Evolutionary conservation across 495 filamentous ascomycete species (phyloP).

Genomic region (Penicillium argentinense): DNA sequence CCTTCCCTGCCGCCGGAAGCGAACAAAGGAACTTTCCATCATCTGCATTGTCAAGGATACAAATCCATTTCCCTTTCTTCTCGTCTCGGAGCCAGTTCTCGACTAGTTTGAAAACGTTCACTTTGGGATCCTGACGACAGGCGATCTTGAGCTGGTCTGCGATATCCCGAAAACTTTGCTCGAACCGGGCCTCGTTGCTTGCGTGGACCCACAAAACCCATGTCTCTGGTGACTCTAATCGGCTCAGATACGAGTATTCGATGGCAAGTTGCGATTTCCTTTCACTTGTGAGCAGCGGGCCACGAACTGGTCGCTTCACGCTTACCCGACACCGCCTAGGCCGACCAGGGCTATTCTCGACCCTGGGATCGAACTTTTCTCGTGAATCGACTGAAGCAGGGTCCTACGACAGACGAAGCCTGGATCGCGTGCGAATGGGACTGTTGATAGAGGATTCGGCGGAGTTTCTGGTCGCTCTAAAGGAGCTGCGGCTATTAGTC

Average conservation of each 20-base stretch:
- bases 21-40: slow-evolving; percentile 15
- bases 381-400: neutral
- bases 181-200: slow-evolving; percentile 35
- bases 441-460: neutral
- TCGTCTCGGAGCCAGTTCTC: slow-evolving; percentile 30
- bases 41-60: slow-evolving; percentile 8
- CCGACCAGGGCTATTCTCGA: neutral
- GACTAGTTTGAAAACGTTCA: slow-evolving; percentile 41
- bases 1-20: neutral
- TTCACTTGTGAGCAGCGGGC: neutral
- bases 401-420: neutral
- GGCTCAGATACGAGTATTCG: slow-evolving; percentile 35
- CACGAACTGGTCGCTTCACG: neutral
- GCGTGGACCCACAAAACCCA: slow-evolving; percentile 55
- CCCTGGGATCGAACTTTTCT: neutral
- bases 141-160: slow-evolving; percentile 34
- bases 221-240: slow-evolving; percentile 33
- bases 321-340: slow-evolving; percentile 6
- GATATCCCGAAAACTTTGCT: slow-evolving; percentile 40
- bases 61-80: slow-evolving; percentile 3
- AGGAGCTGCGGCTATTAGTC: neutral
- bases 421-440: slow-evolving; percentile 1
- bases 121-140: slow-evolving; percentile 34
- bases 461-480: slow-evolving; percentile 2
- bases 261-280: slow-evolving; percentile 43